Percentiles rank a stretch among this genome's conserved stretches.
These are phyloP conservation scores for Trypanosoma vivax DNA, from an alignment of 208 protist species.

Conservation along the genomic window DNA sequence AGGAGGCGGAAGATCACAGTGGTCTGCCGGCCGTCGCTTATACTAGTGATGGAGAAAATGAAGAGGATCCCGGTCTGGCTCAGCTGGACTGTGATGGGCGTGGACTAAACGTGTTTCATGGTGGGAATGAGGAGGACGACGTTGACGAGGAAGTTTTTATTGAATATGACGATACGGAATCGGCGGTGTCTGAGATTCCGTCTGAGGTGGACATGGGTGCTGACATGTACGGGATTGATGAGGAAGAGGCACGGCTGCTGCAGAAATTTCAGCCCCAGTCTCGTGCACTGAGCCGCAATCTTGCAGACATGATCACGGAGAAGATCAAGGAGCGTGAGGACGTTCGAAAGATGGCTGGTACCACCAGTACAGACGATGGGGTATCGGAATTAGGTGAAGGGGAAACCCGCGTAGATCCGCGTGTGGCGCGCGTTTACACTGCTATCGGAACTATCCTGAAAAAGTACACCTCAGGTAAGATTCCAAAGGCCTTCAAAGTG, in stretches of 20 bases:
- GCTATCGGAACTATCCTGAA: slow-evolving; percentile 92
- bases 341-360: slow-evolving; percentile 11
- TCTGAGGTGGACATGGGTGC: slow-evolving; percentile 53
- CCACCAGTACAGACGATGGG: slow-evolving; percentile 1
- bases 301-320: slow-evolving; percentile 89
- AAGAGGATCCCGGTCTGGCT: background rate
- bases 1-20: slow-evolving; percentile 15
- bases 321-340: slow-evolving; percentile 87
- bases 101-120: slow-evolving; percentile 6
- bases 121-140: slow-evolving; percentile 37
- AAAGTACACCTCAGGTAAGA: slow-evolving; percentile 96
- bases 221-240: slow-evolving; percentile 81
- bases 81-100: slow-evolving; percentile 9
- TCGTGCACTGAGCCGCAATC: slow-evolving; percentile 78
- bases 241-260: slow-evolving; percentile 83
- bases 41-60: slow-evolving; percentile 1
- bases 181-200: slow-evolving; percentile 69
- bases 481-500: slow-evolving; percentile 99
- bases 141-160: slow-evolving; percentile 47
- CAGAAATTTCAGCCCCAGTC: slow-evolving; percentile 84
- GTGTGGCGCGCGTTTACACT: slow-evolving; percentile 88
- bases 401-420: slow-evolving; percentile 59
- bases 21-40: background rate
- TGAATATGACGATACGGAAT: slow-evolving; percentile 79
- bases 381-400: slow-evolving; percentile 8